Evolutionary conservation across 2,329 filamentous ascomycete genomes (phyloP), one percentile per base, ranked within the genome.

Genomic region (Aspergillus versicolor): DNA sequence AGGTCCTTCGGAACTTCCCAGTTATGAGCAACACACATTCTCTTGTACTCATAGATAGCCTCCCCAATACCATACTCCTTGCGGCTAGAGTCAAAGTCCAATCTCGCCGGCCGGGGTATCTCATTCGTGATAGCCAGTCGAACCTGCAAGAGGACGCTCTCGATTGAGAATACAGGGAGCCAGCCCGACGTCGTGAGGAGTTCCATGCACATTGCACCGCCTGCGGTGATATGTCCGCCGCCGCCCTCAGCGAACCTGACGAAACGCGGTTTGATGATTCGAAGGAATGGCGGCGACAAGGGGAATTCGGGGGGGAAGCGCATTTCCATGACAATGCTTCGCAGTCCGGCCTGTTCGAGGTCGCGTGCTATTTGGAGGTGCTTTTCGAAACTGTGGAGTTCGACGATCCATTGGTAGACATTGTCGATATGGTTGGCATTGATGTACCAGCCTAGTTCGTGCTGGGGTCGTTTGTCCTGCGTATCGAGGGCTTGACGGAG

Each of bases 391-490:
- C 88, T 90, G 71, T 96, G 92, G 1, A 97, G 78, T 71, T 96
- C 90, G 5, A 95, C 86, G 57, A 96, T 91, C 92, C 92, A 96
- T 67, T 95, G 91, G 67, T 94, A 96, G 60, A 92, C 81, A 66
- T 92, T 95, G 21, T 77, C 82, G 38, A 92, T 78, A 49, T 84
- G 82, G 5, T 79, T 77, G 13, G 81, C 75, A 66, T 95, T 84
- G 54, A 96, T 86, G 67, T 91, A 91, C 91, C 92, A 96, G 15
- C 92, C 92, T 0, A 95, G 81, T 58, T 88, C 83, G 58, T 87
- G 81, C 1, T 84, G 70, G 0, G 85, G 82, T 1, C 81, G 84
- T 11, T 70, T 76, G 1, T 82, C 72, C 69, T 96, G 92, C 1
- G 86, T 73, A 57, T 84, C 83, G 34, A 89, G 75, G 0, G 92